Conservation (phyloP, 106 monocot species). For the Dendrobium nobile region DNA sequence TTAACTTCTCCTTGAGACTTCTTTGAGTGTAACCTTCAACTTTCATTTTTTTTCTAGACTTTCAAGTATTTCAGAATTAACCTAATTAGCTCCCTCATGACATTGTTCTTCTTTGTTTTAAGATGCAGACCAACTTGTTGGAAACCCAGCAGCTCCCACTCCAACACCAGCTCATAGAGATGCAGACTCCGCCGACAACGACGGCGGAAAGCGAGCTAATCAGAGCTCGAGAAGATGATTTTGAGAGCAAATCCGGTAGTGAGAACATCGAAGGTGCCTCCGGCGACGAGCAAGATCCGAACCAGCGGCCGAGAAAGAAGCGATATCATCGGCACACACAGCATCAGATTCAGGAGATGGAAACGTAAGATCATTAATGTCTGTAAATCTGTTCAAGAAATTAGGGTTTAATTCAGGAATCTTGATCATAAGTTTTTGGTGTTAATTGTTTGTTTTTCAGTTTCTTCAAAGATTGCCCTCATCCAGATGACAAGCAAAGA, state of each 20-base stretch:
- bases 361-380: conserved; percentile 44
- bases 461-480: conserved; percentile 96
- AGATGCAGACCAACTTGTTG: conserved; percentile 20
- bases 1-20: too few relatives aligned
- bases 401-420: neutral
- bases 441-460: conserved; percentile 18
- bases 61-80: too few relatives aligned
- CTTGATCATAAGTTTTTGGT: neutral
- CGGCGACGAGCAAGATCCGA: conserved; percentile 75
- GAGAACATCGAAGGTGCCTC: conserved; percentile 78
- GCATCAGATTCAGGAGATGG: conserved; percentile 97
- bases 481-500: conserved; percentile 98
- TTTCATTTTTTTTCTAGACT: too few relatives aligned
- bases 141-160: conserved; percentile 21
- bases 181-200: conserved; percentile 13
- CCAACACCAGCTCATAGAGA: conserved; percentile 31
- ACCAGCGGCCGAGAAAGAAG: conserved; percentile 65
- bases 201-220: conserved; percentile 19
- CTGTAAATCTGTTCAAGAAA: neutral
- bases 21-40: neutral
- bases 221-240: conserved; percentile 43
- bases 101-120: neutral
- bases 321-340: conserved; percentile 95
- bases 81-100: too few relatives aligned
- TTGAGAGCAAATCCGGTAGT: conserved; percentile 81